phyloP scores from a whole-genome alignment of 2,329 filamentous ascomycete species.

The Claviceps humidiphila region DNA sequence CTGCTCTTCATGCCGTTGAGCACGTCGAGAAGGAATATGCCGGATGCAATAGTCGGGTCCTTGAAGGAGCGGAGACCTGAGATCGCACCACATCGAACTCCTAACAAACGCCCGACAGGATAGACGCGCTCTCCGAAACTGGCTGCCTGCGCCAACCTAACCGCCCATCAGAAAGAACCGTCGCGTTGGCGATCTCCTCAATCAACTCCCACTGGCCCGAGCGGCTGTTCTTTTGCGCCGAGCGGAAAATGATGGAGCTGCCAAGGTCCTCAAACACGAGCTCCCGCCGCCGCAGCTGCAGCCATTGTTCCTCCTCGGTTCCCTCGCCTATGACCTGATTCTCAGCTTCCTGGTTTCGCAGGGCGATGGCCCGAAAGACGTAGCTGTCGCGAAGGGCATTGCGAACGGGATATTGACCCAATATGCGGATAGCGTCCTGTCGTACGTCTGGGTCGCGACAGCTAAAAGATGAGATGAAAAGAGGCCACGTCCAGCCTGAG shows the following conservation, averaged over 20 bases:
- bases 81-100: not conserved
- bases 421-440: constrained; percentile 26
- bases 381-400: constrained; percentile 31
- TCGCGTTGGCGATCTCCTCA: constrained; percentile 23
- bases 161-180: constrained; percentile 16
- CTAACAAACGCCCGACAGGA: constrained; percentile 17
- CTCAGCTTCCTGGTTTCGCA: constrained; percentile 25
- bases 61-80: constrained; percentile 70
- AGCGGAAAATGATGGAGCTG: constrained; percentile 23
- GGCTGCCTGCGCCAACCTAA: constrained; percentile 23
- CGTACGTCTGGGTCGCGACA: constrained; percentile 26
- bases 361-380: constrained; percentile 25
- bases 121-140: constrained; percentile 20
- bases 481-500: constrained; percentile 30
- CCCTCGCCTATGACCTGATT: constrained; percentile 18
- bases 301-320: constrained; percentile 23
- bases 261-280: constrained; percentile 26
- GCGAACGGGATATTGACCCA: constrained; percentile 26
- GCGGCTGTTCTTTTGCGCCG: constrained; percentile 16
- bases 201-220: constrained; percentile 24
- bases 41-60: constrained; percentile 69
- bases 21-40: constrained; percentile 86
- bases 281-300: constrained; percentile 24
- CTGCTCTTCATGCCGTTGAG: constrained; percentile 96
- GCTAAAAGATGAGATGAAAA: constrained; percentile 27